phyloP scores from a whole-genome alignment of 768 basidiomycete species.

The Coprinellus micaceus region DNA sequence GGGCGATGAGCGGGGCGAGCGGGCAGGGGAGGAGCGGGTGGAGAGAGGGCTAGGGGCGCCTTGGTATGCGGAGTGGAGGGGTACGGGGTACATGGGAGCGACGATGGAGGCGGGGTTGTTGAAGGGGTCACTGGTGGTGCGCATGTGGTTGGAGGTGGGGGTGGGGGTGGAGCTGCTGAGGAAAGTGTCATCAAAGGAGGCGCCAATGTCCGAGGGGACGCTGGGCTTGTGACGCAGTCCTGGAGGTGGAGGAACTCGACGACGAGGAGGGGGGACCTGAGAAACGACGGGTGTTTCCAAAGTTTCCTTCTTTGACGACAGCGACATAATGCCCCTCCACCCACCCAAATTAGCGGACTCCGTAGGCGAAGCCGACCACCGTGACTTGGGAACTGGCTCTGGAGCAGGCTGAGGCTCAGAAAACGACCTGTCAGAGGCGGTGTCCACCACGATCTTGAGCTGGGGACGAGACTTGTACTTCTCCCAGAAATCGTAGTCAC shows the following conservation, averaged over 20 bases:
- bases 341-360: background rate
- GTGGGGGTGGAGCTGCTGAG: background rate
- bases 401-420: background rate
- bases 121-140: background rate
- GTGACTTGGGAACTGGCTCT: constrained; percentile 9
- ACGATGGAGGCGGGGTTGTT: background rate
- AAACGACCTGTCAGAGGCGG: constrained; percentile 2
- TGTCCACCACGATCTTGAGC: constrained; percentile 10
- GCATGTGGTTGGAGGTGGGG: background rate
- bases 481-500: constrained; percentile 6
- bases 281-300: background rate
- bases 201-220: constrained; percentile 1
- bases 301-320: background rate
- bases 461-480: constrained; percentile 5
- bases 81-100: constrained; percentile 9
- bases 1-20: constrained; percentile 8
- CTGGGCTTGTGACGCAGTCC: background rate
- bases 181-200: constrained; percentile 2
- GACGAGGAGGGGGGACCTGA: background rate
- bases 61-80: constrained; percentile 17
- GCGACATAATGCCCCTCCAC: constrained; percentile 1
- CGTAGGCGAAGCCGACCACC: constrained; percentile 12
- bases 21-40: constrained; percentile 17
- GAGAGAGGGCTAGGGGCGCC: background rate
- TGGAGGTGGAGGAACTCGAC: background rate